Conservation (phyloP, 768 basidiomycete species). For the Leccinum longicurvipes region DNA sequence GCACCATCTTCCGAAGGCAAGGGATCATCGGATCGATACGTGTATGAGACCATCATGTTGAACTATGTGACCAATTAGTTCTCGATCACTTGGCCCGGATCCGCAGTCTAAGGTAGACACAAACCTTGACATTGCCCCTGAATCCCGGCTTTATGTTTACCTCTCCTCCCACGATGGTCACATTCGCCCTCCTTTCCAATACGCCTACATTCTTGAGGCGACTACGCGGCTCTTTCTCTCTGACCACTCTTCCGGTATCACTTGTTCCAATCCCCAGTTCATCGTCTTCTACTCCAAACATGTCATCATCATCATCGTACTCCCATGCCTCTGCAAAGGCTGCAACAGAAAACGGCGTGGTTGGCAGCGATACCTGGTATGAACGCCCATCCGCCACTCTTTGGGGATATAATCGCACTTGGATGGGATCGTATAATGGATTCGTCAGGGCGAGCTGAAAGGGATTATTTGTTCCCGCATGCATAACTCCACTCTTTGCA, state of each 20-base stretch:
- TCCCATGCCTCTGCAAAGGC: slow-evolving; percentile 98
- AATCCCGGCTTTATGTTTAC: slow-evolving; percentile 82
- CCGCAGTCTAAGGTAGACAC: slow-evolving; percentile 19
- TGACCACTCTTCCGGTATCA: slow-evolving; percentile 38
- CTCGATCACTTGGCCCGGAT: background rate
- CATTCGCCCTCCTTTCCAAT: slow-evolving; percentile 86
- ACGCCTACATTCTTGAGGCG: slow-evolving; percentile 67
- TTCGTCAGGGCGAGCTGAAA: slow-evolving; percentile 93
- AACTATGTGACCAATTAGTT: slow-evolving; percentile 52
- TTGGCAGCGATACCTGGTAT: slow-evolving; percentile 79
- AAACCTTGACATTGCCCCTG: slow-evolving; percentile 72
- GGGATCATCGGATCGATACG: slow-evolving; percentile 88
- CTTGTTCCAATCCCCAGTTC: slow-evolving; percentile 31
- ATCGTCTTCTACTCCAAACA: slow-evolving; percentile 57
- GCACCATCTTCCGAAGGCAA: slow-evolving; percentile 61
- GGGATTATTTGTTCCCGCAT: slow-evolving; percentile 75
- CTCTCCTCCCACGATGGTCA: slow-evolving; percentile 86
- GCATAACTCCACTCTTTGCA: slow-evolving; percentile 43
- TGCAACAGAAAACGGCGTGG: slow-evolving; percentile 72
- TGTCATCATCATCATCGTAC: slow-evolving; percentile 89
- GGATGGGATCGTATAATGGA: slow-evolving; percentile 93
- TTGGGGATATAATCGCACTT: slow-evolving; percentile 82
- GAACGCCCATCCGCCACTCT: slow-evolving; percentile 43
- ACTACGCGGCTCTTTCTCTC: slow-evolving; percentile 44
- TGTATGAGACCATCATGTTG: slow-evolving; percentile 91